Evolutionary conservation across 306 rosid genomes (phyloP).

Genomic region (Fragaria vesca): DNA sequence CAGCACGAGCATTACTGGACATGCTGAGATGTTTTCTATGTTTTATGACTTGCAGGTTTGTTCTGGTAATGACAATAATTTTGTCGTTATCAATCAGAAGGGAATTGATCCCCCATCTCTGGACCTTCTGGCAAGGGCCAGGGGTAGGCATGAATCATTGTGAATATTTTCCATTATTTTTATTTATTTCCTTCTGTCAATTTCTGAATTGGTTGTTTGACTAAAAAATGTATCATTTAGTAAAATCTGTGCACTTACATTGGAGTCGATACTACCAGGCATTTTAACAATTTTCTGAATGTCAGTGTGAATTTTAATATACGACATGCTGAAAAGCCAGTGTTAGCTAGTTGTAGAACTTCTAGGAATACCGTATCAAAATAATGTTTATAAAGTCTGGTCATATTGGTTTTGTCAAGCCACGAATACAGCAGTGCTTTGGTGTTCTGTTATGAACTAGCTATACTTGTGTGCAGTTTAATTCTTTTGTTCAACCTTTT

Average conservation of each 20-base stretch:
- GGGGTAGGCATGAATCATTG: slow-evolving; percentile 61
- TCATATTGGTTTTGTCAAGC: too few relatives aligned
- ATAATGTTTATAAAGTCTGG: not conserved
- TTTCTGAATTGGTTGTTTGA: too few relatives aligned
- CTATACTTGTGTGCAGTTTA: not conserved
- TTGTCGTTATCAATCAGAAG: slow-evolving; percentile 87
- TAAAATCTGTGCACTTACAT: not conserved
- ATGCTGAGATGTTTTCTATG: not conserved
- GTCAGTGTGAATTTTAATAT: not conserved
- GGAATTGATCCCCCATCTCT: slow-evolving; percentile 97
- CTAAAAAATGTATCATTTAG: not conserved
- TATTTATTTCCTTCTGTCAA: too few relatives aligned
- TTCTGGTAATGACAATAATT: slow-evolving; percentile 64
- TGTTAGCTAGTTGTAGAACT: not conserved
- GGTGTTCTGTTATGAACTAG: not conserved
- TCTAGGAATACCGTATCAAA: not conserved
- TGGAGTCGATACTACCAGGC: not conserved
- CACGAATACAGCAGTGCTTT: not conserved
- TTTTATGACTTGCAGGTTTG: slow-evolving; percentile 63
- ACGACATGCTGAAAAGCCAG: not conserved
- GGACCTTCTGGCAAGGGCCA: slow-evolving; percentile 87
- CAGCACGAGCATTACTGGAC: not conserved
- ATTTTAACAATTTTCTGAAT: not conserved
- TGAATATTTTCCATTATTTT: not conserved
- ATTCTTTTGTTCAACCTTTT: not conserved